phyloP scores from a whole-genome alignment of 768 basidiomycete species.

The Chalciporus piperatus region DNA sequence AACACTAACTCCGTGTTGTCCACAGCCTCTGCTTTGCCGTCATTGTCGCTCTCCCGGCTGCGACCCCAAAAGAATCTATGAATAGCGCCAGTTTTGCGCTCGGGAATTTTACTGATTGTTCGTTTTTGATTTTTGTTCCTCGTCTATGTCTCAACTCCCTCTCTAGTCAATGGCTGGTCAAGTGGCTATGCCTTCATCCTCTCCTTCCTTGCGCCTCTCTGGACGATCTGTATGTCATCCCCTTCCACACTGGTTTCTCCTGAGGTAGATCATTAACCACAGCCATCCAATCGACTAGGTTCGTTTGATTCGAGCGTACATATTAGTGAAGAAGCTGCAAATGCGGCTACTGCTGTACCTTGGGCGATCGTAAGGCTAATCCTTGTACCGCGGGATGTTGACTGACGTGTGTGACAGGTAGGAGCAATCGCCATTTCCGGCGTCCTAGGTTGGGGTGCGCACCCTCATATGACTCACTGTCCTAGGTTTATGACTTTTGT shows the following conservation, averaged over 20 bases:
- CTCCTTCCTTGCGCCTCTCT: conserved; percentile 49
- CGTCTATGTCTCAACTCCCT: neutral
- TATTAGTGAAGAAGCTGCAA: conserved; percentile 54
- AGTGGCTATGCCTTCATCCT: conserved; percentile 49
- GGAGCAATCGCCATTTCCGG: conserved; percentile 42
- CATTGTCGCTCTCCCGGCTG: conserved; percentile 65
- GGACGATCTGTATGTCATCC: conserved; percentile 42
- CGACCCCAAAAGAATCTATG: conserved; percentile 55
- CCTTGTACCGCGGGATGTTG: neutral
- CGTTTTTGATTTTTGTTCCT: conserved; percentile 7
- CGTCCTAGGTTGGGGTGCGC: conserved; percentile 46
- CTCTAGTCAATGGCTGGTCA: conserved; percentile 42
- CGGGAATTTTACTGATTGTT: conserved; percentile 59
- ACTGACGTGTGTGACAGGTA: conserved; percentile 18
- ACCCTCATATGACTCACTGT: neutral
- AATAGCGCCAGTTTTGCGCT: conserved; percentile 64
- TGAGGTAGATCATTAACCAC: neutral
- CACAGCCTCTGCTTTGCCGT: conserved; percentile 63
- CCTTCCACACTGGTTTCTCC: neutral
- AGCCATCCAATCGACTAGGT: conserved; percentile 18
- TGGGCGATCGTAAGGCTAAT: conserved; percentile 47
- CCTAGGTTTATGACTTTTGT: neutral
- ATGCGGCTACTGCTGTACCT: conserved; percentile 55
- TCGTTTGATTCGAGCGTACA: conserved; percentile 51
- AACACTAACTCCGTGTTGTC: conserved; percentile 12